A percentile compares a stretch with the other conserved stretches of the same genome.
phyloP scores from a whole-genome alignment of 1,284 basidiomycete genomes.

The Heterobasidion annosum region DNA sequence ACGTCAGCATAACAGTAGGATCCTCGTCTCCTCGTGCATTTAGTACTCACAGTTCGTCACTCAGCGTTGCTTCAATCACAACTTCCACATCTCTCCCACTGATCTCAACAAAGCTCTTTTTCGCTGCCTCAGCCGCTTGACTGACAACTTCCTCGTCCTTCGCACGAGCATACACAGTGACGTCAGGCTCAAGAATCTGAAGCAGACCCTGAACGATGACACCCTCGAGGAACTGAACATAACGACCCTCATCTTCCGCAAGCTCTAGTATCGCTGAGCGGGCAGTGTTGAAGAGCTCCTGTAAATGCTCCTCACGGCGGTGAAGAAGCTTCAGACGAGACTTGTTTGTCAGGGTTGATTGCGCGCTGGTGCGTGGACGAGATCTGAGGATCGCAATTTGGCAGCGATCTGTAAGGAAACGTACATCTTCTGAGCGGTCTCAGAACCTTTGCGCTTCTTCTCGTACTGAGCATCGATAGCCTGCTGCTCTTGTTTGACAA shows the following conservation, averaged over 20 bases:
- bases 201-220: constrained; percentile 75
- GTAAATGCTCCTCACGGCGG: constrained; percentile 86
- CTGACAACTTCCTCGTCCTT: constrained; percentile 49
- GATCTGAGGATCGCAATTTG: background rate
- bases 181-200: constrained; percentile 53
- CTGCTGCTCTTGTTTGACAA: constrained; percentile 90
- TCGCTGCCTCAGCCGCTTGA: constrained; percentile 57
- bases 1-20: constrained; percentile 1
- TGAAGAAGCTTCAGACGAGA: constrained; percentile 89
- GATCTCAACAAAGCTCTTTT: constrained; percentile 59
- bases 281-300: constrained; percentile 80
- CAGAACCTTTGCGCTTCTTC: constrained; percentile 89
- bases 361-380: constrained; percentile 49
- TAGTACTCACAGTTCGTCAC: constrained; percentile 61
- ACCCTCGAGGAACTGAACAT: constrained; percentile 72
- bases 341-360: constrained; percentile 95
- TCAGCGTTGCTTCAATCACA: constrained; percentile 57
- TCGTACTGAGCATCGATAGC: constrained; percentile 89
- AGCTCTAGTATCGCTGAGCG: constrained; percentile 58
- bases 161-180: constrained; percentile 53
- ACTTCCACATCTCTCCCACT: constrained; percentile 65
- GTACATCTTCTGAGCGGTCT: constrained; percentile 93
- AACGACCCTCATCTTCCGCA: constrained; percentile 63
- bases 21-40: background rate
- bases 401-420: constrained; percentile 14